These are phyloP conservation scores for Glycyrrhiza uralensis DNA, from an alignment of 306 rosid species.

Conservation along the genomic window DNA sequence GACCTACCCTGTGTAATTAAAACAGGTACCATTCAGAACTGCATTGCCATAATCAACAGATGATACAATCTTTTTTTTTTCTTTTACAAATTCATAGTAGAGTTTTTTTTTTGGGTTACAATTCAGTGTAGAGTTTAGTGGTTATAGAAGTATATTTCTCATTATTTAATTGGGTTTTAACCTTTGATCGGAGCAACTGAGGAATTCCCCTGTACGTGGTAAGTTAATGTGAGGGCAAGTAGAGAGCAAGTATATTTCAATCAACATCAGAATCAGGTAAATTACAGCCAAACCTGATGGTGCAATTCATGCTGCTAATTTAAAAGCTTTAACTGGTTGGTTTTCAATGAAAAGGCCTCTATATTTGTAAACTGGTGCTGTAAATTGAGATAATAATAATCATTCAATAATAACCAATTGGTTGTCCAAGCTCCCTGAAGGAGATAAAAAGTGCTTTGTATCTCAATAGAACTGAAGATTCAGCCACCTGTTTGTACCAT, in stretches of 20 bases:
- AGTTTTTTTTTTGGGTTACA: no score
- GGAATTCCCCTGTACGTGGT: not conserved
- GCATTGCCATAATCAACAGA: no score
- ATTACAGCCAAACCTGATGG: not conserved
- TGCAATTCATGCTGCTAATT: constrained; percentile 16
- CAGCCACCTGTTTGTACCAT: constrained; percentile 11
- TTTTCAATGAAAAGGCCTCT: constrained; percentile 8
- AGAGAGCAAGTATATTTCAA: constrained; percentile 6
- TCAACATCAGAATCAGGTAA: not conserved
- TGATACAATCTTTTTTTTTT: no score
- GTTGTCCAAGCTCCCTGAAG: constrained; percentile 17
- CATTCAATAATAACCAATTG: constrained; percentile 21
- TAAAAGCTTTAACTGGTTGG: constrained; percentile 13
- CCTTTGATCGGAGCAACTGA: not conserved
- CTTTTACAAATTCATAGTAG: no score
- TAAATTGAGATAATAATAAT: constrained; percentile 5
- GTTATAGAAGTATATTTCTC: no score
- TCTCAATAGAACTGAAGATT: constrained; percentile 16
- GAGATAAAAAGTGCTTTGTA: constrained; percentile 13
- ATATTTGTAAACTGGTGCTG: constrained; percentile 6
- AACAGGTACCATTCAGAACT: no score
- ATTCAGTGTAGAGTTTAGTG: no score
- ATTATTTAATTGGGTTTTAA: not conserved
- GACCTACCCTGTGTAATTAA: no score
- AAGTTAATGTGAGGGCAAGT: not conserved